Evolutionary conservation across 805 yeast genomes (phyloP).

Genomic region (Brettanomyces nanus): DNA sequence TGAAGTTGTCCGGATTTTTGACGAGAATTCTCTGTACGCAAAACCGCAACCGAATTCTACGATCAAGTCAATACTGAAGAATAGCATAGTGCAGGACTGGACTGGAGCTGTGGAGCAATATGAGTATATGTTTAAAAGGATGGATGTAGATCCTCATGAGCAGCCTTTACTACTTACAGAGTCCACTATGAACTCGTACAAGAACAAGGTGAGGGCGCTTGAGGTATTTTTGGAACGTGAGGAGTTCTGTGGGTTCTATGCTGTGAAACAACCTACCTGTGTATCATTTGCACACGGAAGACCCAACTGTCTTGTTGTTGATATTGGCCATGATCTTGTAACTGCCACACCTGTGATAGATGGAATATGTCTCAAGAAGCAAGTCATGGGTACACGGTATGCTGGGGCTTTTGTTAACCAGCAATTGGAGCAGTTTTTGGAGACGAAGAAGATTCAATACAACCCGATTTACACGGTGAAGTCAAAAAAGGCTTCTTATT

Average conservation of each 20-base stretch:
- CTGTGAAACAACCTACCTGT: slow-evolving; percentile 80
- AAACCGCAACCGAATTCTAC: slow-evolving; percentile 43
- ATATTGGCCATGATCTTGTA: slow-evolving; percentile 70
- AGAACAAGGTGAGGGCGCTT: slow-evolving; percentile 59
- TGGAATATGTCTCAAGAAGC: slow-evolving; percentile 66
- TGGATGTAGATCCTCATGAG: slow-evolving; percentile 48
- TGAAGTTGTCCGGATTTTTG: slow-evolving; percentile 12
- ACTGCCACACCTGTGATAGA: slow-evolving; percentile 79
- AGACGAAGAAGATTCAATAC: slow-evolving; percentile 25
- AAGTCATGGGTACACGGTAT: slow-evolving; percentile 61
- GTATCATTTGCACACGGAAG: slow-evolving; percentile 84
- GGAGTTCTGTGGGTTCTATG: slow-evolving; percentile 71
- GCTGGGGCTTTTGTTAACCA: slow-evolving; percentile 64
- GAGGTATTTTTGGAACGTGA: slow-evolving; percentile 64
- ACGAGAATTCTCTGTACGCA: slow-evolving; percentile 25
- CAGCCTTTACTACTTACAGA: slow-evolving; percentile 80
- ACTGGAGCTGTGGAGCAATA: slow-evolving; percentile 76
- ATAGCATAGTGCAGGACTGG: slow-evolving; percentile 72
- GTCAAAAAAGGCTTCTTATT: slow-evolving; percentile 29
- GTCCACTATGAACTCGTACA: slow-evolving; percentile 73
- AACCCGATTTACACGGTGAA: slow-evolving; percentile 44
- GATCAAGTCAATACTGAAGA: slow-evolving; percentile 49
- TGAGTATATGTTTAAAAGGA: slow-evolving; percentile 45
- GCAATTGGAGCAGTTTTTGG: slow-evolving; percentile 38
- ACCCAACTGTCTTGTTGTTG: slow-evolving; percentile 80